Evolutionary conservation across 2,329 filamentous ascomycete species (phyloP).

Genomic region (Alternaria sp.): DNA sequence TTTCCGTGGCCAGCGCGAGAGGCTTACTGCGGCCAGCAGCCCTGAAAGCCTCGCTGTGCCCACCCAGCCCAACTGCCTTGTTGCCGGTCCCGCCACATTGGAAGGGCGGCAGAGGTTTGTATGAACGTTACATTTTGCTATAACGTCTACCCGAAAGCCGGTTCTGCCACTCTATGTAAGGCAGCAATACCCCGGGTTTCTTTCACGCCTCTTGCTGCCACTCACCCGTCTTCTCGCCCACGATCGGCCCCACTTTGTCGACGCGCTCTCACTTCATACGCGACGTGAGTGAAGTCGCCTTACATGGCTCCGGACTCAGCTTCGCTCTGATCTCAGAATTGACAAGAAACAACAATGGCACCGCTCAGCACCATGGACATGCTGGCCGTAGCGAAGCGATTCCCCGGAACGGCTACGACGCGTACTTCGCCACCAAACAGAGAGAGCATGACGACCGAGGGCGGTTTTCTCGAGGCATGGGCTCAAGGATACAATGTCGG

Average conservation of each 20-base stretch:
- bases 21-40: slow-evolving; percentile 25
- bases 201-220: not conserved
- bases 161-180: slow-evolving; percentile 8
- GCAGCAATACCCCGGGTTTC: slow-evolving; percentile 2
- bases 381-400: slow-evolving; percentile 24
- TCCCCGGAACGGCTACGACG: slow-evolving; percentile 25
- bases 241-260: not conserved
- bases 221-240: not conserved
- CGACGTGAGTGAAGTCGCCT: not conserved
- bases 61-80: slow-evolving; percentile 16
- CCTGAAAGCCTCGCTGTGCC: slow-evolving; percentile 22
- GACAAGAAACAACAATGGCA: slow-evolving; percentile 27
- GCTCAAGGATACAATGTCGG: slow-evolving; percentile 48
- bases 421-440: slow-evolving; percentile 38
- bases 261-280: not conserved
- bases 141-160: not conserved
- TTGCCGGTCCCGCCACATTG: slow-evolving; percentile 16
- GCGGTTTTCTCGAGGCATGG: slow-evolving; percentile 44
- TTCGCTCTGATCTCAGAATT: not conserved
- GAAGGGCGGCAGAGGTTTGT: slow-evolving; percentile 9
- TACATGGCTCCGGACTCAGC: slow-evolving; percentile 5
- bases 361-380: slow-evolving; percentile 19
- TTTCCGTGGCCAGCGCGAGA: slow-evolving; percentile 12
- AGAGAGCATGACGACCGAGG: slow-evolving; percentile 32
- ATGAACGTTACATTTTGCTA: slow-evolving; percentile 2